Percentiles rank a stretch among this genome's conserved stretches.
Evolutionary conservation across 345 rosid genomes (phyloP).

Genomic region (Leavenworthia alabamica): DNA sequence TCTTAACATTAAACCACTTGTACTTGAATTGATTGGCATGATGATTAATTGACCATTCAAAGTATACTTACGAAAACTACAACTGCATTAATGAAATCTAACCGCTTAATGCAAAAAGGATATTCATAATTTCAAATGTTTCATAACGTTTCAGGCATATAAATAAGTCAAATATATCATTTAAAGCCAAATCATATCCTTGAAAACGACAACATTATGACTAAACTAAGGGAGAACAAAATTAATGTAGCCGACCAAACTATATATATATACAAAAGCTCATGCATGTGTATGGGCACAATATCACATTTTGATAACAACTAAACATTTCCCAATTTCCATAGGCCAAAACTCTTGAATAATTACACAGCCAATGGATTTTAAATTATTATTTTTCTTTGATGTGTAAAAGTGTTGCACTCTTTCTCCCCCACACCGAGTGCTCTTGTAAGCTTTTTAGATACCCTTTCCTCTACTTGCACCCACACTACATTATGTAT

Average conservation of each 20-base stretch:
- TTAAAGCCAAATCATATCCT: background rate
- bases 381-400: background rate
- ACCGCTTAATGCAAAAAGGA: too few species aligned
- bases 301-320: slow-evolving; percentile 3
- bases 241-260: slow-evolving; percentile 2
- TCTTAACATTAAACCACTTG: slow-evolving; percentile 6
- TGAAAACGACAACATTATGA: background rate
- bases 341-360: background rate
- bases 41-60: slow-evolving; percentile 3
- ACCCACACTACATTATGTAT: background rate
- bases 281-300: background rate
- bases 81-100: background rate
- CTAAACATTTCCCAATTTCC: background rate
- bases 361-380: background rate
- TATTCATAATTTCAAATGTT: background rate
- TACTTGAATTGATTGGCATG: background rate
- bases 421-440: background rate
- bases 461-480: slow-evolving; percentile 17
- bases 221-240: background rate
- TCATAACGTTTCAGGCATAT: background rate
- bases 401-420: background rate
- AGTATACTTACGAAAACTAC: background rate
- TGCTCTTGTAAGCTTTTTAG: slow-evolving; percentile 30
- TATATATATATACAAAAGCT: background rate
- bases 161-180: background rate